These are phyloP conservation scores for Daldinia bambusicola DNA, from an alignment of 495 filamentous ascomycete species.

Conservation along the genomic window DNA sequence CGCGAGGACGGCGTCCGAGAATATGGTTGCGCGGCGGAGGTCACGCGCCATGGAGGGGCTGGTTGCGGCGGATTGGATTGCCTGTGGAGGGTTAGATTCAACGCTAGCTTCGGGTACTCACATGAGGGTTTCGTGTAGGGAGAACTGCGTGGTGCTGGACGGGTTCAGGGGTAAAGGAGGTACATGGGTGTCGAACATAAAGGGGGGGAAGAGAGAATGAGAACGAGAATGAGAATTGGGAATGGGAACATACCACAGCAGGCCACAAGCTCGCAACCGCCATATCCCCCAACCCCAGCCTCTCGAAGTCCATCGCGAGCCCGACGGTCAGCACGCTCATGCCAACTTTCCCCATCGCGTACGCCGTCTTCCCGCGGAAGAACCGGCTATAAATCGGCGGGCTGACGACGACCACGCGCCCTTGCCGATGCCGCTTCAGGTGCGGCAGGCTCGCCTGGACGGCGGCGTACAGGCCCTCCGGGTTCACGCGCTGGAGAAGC, in stretches of 20 bases:
- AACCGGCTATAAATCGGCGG: slow-evolving; percentile 89
- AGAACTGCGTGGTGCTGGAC: neutral
- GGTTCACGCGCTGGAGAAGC: slow-evolving; percentile 84
- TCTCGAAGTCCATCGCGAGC: slow-evolving; percentile 81
- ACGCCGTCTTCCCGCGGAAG: slow-evolving; percentile 86
- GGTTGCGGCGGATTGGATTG: slow-evolving; percentile 79
- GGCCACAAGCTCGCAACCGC: slow-evolving; percentile 87
- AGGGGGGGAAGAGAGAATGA: neutral
- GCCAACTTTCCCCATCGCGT: slow-evolving; percentile 86
- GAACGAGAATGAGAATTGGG: neutral
- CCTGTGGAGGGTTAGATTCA: slow-evolving; percentile 46
- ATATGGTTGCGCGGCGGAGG: slow-evolving; percentile 76
- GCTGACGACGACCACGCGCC: slow-evolving; percentile 79
- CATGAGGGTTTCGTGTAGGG: slow-evolving; percentile 5
- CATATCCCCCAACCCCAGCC: slow-evolving; percentile 73
- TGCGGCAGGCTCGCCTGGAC: slow-evolving; percentile 74
- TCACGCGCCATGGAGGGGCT: slow-evolving; percentile 59
- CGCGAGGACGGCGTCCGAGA: slow-evolving; percentile 80
- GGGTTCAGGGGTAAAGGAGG: neutral
- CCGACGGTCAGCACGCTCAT: slow-evolving; percentile 87
- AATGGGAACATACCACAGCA: slow-evolving; percentile 65
- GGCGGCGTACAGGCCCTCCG: slow-evolving; percentile 75
- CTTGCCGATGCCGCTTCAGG: slow-evolving; percentile 60
- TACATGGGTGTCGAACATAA: neutral
- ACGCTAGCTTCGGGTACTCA: too few species aligned